Evolutionary conservation across 257 asterid species (phyloP), one percentile per base, ranked within the genome.

Genomic region (Rubia yunnanensis): DNA sequence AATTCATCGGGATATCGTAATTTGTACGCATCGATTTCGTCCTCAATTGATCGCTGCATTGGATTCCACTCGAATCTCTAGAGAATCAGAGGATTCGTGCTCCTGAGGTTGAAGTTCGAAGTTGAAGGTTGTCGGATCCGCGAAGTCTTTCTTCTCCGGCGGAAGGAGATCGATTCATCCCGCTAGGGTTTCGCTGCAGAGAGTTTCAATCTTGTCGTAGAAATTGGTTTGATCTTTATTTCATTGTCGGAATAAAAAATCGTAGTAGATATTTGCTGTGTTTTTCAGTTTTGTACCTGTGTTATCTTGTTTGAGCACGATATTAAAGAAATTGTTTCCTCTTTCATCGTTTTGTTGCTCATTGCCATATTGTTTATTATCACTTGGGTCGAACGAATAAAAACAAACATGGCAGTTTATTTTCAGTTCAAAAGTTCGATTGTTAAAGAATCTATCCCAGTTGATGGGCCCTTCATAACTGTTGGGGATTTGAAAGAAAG

Each of bases 391-490:
- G n/a, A n/a, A n/a, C n/a, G n/a, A n/a, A n/a, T n/a, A n/a, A 39
- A 13, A 3, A 39, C 0, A 72, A 83, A 53, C 44, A 92, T 92
- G 98, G 85, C 97, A 72, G 96, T 94, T 68, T 80, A 94, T 73
- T 94, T 83, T 75, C 88, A 88, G 82, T 94, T 90, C 72, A 94
- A 94, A 88, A 90, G 98, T 84, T 96, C 95, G 9, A 94, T 81
- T 77, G 95, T 85, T 75, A 82, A 72, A 64, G 91, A 94, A 77
- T 79, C 95, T 14, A 82, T 90, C 79, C 60, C 77, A 14, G 72
- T 90, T 57, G 95, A 90, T 26, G 95, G 95, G 10, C 88, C 80
- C 78, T 94, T 85, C 75, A 86, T 90, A 71, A 67, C 97, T 18
- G 89, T 90, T 75, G 89, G 91, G 67, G 72, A 78, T 62, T 82